Evolutionary conservation across 2,329 filamentous ascomycete species (phyloP), one percentile per base, ranked within the genome.

Genomic region (Paraconiothyrium brasiliense): DNA sequence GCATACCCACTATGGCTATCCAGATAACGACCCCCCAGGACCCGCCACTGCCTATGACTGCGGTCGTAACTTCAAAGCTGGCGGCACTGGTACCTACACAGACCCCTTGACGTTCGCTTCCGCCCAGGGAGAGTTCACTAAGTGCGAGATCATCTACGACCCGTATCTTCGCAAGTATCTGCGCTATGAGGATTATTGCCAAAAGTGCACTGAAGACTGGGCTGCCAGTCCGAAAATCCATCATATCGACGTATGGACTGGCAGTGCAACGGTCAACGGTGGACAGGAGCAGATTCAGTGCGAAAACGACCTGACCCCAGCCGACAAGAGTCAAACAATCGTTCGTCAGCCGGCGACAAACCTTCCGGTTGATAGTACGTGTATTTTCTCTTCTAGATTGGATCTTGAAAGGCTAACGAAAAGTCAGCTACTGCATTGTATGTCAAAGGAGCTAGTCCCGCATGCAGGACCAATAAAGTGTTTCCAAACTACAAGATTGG

Each of bases 111-210:
- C 81, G 1, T 80, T 83, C 54, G 82, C 82, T 32, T 80, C 77
- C 5, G 78, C 80, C 2, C 67, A 69, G 5, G 78, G 78, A 47
- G 78, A 80, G 55, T 82, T 83, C 70, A 67, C 70, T 0, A 56
- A 67, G 24, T 84, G 82, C 72, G 81, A 83, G 62, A 71, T 82
- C 59, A 72, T 84, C 46, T 84, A 83, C 60, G 66, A 75, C n/a
- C 81, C 81, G 0, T 81, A 81, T 60, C 61, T 82, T 34, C 75
- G 74, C 57, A 84, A 84, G 67, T 84, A 84, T 61, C 68, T 81
- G 5, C 72, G 76, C 3, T 71, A 73, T 43, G 74, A 81, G 62
- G 79, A 79, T 54, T 68, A 62, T 35, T 81, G 78, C 60, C 70
- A 60, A 3, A 63, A 76, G 49, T 81, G 78, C 66, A 62, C 47